Evolutionary conservation across 148 eudicot genomes (phyloP), one percentile per base, ranked within the genome.

Genomic region (Tetragonia tetragonoides): DNA sequence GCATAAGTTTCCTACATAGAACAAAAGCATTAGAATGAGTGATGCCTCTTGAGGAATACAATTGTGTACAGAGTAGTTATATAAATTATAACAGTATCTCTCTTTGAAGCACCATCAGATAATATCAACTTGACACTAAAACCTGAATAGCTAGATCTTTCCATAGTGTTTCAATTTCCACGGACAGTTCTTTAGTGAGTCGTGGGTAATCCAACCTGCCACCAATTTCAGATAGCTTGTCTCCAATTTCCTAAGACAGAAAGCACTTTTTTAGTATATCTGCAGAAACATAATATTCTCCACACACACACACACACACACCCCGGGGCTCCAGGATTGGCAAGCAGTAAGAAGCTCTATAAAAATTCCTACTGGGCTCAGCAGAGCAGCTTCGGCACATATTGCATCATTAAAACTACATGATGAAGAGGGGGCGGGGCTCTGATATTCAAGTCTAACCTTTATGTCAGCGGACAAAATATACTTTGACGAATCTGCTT

Each of bases 131-230:
- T 14, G 66, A 20, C 63, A 39, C 68, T 74, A 37, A 51, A 72
- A 95, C 99, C 96, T 95, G 99, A 82, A 95, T 95, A 34, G 99
- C 94, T 46, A 87, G 71, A 84, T 95, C 99, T 78, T 81, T 91
- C 99, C 99, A 95, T 51, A 95, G 77, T 62, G 81, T 83, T 84
- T 86, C 90, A 14, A 95, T 95, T 53, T 91, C 97, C 63, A 78
- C 76, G 3, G 94, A 92, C 68, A 93, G 90, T 80, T 91, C 92
- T 73, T 83, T 81, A 64, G 89, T 91, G 24, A 95, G 89, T 21
- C 54, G 85, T 40, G 99, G 99, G 88, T 89, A 91, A 84, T 93
- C 88, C 78, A 91, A 86, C 85, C 91, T 75, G 78, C 90, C 83
- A 20, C 97, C 97, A 71, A 95, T 95, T 85, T 87, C 97, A 7